A percentile compares a stretch with the other conserved stretches of the same genome.
Evolutionary conservation across 345 rosid species (phyloP).

Genomic region (Hibiscus syriacus): DNA sequence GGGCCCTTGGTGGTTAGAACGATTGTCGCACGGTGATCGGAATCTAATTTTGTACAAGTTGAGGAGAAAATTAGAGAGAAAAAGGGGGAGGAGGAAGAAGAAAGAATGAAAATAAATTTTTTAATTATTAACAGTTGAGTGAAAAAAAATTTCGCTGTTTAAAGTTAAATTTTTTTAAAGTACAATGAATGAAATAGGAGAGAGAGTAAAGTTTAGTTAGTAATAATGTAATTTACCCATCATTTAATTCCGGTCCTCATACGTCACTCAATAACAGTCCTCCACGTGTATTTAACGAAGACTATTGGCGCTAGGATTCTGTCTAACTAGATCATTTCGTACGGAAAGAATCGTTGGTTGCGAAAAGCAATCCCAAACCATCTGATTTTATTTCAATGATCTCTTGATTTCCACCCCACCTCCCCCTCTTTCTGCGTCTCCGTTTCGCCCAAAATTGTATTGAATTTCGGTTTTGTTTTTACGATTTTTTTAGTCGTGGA

Average conservation of each 20-base stretch:
- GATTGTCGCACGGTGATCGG: too few relatives aligned
- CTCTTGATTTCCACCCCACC: not conserved
- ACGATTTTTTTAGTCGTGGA: not conserved
- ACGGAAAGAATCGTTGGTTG: constrained; percentile 37
- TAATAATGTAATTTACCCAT: too few relatives aligned
- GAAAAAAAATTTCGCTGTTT: too few relatives aligned
- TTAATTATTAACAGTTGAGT: too few relatives aligned
- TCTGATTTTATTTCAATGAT: constrained; percentile 5
- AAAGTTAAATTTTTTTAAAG: too few relatives aligned
- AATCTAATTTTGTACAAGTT: too few relatives aligned
- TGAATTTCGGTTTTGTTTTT: not conserved
- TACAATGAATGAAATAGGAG: too few relatives aligned
- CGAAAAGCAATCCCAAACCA: not conserved
- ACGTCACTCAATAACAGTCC: not conserved
- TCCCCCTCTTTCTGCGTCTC: not conserved
- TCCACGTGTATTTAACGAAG: constrained; percentile 14
- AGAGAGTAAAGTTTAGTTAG: too few relatives aligned
- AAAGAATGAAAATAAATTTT: too few relatives aligned
- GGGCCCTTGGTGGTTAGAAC: too few relatives aligned
- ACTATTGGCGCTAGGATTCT: not conserved
- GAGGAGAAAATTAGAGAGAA: too few relatives aligned
- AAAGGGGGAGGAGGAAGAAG: too few relatives aligned
- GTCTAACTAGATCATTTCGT: constrained; percentile 16
- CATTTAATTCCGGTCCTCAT: not conserved
- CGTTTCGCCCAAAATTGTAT: not conserved